Evolutionary conservation across 192 early-diverging fungal species (phyloP).

Genomic region (Chytriomyces sp.): DNA sequence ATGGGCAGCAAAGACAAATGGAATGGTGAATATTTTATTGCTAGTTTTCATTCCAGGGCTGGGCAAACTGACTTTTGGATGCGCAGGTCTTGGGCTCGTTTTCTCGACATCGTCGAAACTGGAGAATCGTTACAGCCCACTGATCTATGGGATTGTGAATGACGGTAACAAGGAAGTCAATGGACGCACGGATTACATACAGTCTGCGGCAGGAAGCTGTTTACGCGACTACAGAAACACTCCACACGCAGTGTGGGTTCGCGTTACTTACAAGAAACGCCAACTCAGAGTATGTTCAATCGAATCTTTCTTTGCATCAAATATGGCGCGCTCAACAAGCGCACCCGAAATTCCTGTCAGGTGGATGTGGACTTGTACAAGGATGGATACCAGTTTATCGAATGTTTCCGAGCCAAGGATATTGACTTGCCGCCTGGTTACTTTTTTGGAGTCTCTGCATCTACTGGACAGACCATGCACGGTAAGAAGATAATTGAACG

Average conservation of each 20-base stretch:
- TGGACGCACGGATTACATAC: conserved; percentile 49
- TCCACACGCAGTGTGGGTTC: conserved; percentile 54
- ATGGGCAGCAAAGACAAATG: conserved; percentile 72
- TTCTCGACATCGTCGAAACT: conserved; percentile 20
- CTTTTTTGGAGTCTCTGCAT: conserved; percentile 72
- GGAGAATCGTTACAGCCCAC: conserved; percentile 56
- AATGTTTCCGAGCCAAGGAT: conserved; percentile 60
- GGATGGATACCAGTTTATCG: conserved; percentile 55
- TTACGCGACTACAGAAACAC: conserved; percentile 73
- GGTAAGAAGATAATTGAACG: conserved; percentile 22
- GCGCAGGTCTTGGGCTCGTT: conserved; percentile 13
- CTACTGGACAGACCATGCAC: conserved; percentile 33
- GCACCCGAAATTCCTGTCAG: neutral
- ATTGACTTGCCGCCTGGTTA: conserved; percentile 71
- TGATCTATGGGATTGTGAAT: conserved; percentile 67
- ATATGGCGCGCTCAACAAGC: neutral
- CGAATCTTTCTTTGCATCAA: conserved; percentile 11
- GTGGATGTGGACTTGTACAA: conserved; percentile 60
- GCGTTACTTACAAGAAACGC: conserved; percentile 65
- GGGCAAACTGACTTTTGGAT: conserved; percentile 1
- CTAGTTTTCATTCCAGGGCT: conserved; percentile 29
- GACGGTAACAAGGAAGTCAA: conserved; percentile 61
- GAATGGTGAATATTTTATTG: conserved; percentile 46
- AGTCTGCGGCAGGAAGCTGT: conserved; percentile 53
- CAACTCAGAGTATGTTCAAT: conserved; percentile 47